Evolutionary conservation across 169 alveolate species (phyloP), one percentile per base, ranked within the genome.

Genomic region (Eimeria mitis): DNA sequence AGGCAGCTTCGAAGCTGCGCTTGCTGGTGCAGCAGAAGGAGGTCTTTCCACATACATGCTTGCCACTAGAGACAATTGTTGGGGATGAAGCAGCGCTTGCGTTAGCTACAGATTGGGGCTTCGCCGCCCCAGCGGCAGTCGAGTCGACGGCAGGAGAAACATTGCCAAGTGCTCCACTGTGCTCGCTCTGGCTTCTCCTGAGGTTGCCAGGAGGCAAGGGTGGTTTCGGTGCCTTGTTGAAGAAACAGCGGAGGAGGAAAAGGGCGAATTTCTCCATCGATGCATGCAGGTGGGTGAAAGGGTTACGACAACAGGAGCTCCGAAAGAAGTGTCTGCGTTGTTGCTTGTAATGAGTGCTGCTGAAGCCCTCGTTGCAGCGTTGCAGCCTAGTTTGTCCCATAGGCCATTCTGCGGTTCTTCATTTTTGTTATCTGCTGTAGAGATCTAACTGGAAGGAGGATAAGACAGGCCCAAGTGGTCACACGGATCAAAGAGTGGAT

Each of bases 401-500:
- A 31, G 5, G 14, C 40, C 34, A 13, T 40, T 21, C 31, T 37
- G 54, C 31, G 31, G 19, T 42, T 40, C 40, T 73, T 70, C 19
- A 16, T n/a, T 14, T 49, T 49, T 52, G 70, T n/a, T 70, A 70
- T 68, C 52, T 44, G 49, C 85, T 94, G 96, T 94, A 73, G 97
- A 44, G 97, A 96, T 70, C 83, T 96, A 40, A 37, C 90, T 7
- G 97, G 97, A 16, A 89, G 97, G 70, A 94, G 98, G 91, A 70
- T 97, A n/a, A 88, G 98, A 59, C 96, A 97, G 76, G 97, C 97
- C 21, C 96, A 97, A 71, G 97, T 96, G 78, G 97, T 95, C 89
- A 91, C 96, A 44, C 96, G 96, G 87, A 81, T 97, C 78, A 96
- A 95, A 42, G 97, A 94, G 79, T 97, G 98, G 98, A 88, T 96